Conservation (phyloP, 179 eudicot genomes). For the Monotropa hypopitys region DNA sequence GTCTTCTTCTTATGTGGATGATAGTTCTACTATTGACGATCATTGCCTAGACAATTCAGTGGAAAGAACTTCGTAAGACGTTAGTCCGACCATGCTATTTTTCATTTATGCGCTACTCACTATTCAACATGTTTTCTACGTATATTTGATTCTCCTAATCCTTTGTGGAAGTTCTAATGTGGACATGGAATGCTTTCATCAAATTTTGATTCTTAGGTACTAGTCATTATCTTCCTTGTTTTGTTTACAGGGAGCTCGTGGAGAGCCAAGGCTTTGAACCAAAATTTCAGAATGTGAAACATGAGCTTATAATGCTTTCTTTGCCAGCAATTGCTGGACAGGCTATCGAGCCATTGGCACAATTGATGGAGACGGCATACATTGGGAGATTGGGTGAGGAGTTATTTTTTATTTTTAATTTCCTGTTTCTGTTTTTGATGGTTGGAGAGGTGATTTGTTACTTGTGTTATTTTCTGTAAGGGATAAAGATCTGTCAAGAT, state of each 20-base stretch:
- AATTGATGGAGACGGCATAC: conserved; percentile 92
- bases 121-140: background rate
- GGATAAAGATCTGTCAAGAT: background rate
- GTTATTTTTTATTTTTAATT: background rate
- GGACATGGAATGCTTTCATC: background rate
- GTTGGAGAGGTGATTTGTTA: background rate
- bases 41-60: conserved; percentile 9
- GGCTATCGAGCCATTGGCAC: conserved; percentile 83
- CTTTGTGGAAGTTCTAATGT: background rate
- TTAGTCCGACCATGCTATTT: background rate
- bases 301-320: conserved; percentile 65
- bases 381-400: conserved; percentile 76
- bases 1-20: conserved; percentile 39
- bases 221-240: background rate
- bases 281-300: conserved; percentile 25
- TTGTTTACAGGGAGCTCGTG: conserved; percentile 19
- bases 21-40: conserved; percentile 18
- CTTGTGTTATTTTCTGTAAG: background rate
- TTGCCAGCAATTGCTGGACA: conserved; percentile 93
- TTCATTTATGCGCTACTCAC: background rate
- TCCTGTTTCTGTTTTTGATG: background rate
- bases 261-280: conserved; percentile 15
- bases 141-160: background rate
- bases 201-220: background rate
- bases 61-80: conserved; percentile 20